Evolutionary conservation across 2,329 filamentous ascomycete species (phyloP), one percentile per base, ranked within the genome.

Genomic region (Colletotrichum karsti): DNA sequence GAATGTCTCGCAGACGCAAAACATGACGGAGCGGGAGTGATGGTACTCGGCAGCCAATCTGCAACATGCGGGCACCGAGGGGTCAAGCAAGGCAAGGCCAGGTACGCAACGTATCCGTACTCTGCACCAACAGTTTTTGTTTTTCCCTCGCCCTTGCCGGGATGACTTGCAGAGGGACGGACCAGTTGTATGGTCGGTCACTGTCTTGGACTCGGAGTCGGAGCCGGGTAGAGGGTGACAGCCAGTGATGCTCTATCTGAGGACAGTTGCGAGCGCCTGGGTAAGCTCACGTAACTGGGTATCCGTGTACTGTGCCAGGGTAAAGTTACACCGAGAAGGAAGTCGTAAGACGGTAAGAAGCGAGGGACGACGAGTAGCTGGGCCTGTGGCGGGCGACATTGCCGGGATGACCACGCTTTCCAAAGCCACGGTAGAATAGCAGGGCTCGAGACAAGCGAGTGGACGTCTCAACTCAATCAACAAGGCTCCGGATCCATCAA

Each of bases 291-390:
- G n/a, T n/a, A n/a, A n/a, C n/a, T n/a, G n/a, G n/a, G n/a, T n/a
- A n/a, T n/a, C n/a, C n/a, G n/a, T n/a, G 55, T 30, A 56, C 50
- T 50, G 58, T 50, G 20, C 22, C 9, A 44, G 30, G 39, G 44
- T 37, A 53, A 9, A 37, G 44, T 35, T 15, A 37, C 37, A 67
- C 64, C 59, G 30, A 57, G 46, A 41, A 18, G n/a, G n/a, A 42
- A n/a, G 59, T 63, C 9, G 64, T 67, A 42, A 64, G 53, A 67
- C 64, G 53, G 60, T 39, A 53, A 44, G 51, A 67, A 63, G 64
- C 59, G 64, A 67, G 35, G 56, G 51, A 33, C 22, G 22, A 59
- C 42, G 33, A 35, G 7, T 30, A 56, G 30, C 10, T n/a, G 41
- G 63, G 24, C 26, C 33, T 48, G 58, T 51, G 63, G 53, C 51